Conservation (phyloP, 495 filamentous ascomycete species). For the Schizothecium vesticola region DNA sequence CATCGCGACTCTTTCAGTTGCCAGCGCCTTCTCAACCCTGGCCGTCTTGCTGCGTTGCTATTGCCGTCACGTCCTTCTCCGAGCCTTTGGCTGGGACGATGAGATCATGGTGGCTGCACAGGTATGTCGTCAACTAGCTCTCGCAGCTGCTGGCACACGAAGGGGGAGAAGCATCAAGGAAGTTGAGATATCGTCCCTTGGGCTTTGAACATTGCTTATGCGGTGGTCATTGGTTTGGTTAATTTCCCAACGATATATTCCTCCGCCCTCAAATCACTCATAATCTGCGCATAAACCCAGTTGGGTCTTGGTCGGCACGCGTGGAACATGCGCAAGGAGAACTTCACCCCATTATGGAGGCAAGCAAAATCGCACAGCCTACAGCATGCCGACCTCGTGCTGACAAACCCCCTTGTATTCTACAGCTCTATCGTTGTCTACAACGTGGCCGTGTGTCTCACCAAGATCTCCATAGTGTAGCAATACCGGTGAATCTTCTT, state of each 20-base stretch:
- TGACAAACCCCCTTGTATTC: slow-evolving; percentile 7
- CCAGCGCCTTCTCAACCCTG: not conserved
- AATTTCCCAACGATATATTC: not conserved
- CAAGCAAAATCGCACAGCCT: no score
- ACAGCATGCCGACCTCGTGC: no score
- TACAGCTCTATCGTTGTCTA: slow-evolving; percentile 30
- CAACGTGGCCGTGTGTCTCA: slow-evolving; percentile 21
- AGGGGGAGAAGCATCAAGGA: not conserved
- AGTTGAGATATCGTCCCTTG: not conserved
- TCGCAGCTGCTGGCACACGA: no score
- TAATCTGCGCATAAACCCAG: not conserved
- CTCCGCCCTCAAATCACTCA: not conserved
- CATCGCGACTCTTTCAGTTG: not conserved
- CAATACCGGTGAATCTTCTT: slow-evolving; percentile 35
- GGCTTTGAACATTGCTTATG: not conserved
- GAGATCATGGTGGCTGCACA: not conserved
- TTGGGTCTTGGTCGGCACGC: not conserved
- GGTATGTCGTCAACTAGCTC: not conserved
- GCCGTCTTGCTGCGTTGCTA: not conserved
- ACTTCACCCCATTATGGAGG: not conserved
- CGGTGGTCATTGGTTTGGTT: not conserved
- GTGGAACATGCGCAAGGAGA: not conserved
- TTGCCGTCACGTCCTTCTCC: not conserved
- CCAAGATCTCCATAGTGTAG: slow-evolving; percentile 31
- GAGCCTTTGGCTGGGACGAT: not conserved